phyloP scores from a whole-genome alignment of 2,329 filamentous ascomycete species.

The Pestalotiopsis fici region DNA sequence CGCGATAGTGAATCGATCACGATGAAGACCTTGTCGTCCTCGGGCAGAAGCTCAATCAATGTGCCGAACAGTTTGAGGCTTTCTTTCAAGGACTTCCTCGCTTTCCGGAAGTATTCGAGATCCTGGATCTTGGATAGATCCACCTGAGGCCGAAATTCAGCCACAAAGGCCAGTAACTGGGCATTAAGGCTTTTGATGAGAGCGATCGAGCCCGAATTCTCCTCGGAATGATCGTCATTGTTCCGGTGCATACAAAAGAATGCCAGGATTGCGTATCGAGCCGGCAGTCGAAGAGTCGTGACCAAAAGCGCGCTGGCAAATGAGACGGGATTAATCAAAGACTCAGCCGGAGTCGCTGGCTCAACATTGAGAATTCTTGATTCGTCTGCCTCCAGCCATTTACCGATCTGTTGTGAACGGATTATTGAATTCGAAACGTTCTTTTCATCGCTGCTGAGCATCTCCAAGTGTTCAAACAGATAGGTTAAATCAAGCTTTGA shows the following conservation, averaged over 20 bases:
- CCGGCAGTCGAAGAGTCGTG: conserved; percentile 2
- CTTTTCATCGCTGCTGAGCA: not conserved
- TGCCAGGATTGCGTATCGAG: conserved; percentile 7
- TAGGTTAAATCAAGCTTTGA: conserved; percentile 10
- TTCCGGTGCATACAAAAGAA: conserved; percentile 15
- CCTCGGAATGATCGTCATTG: not conserved
- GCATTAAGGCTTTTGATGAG: not conserved
- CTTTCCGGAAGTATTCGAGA: not conserved
- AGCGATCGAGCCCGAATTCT: conserved; percentile 8
- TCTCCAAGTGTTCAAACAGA: not conserved
- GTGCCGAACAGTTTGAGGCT: conserved; percentile 8
- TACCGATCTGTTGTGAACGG: not conserved
- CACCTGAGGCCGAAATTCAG: not conserved
- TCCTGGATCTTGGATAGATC: not conserved
- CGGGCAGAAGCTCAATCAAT: conserved; percentile 10
- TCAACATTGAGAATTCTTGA: conserved; percentile 6
- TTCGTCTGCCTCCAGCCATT: not conserved
- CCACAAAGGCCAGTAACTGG: not conserved
- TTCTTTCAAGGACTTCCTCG: not conserved
- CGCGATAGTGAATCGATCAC: conserved; percentile 11
- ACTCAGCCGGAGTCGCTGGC: conserved; percentile 1
- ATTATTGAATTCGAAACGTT: not conserved
- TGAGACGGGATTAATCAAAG: conserved; percentile 12
- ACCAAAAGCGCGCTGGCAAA: conserved; percentile 10
- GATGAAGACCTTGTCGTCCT: conserved; percentile 12